Evolutionary conservation across 306 rosid genomes (phyloP), one percentile per base, ranked within the genome.

Genomic region (Prosopis cineraria): DNA sequence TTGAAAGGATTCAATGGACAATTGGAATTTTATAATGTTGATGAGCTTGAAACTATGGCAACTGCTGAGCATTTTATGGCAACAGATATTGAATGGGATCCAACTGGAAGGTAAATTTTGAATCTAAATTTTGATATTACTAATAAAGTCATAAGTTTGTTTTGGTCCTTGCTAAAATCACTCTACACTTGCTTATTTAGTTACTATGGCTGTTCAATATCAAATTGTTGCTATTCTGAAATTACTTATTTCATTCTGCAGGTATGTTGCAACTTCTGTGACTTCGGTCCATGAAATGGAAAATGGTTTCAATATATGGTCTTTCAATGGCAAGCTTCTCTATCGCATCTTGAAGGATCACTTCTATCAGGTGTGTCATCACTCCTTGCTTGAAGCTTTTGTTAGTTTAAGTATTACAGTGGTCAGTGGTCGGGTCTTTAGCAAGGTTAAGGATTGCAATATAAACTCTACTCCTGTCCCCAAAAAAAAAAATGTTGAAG

Each of bases 201-300:
- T 48, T 17, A 24, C 17, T n/a, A 1, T 62, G 3, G 70, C 30
- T 19, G 11, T 43, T 29, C 9, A 39, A 20, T 65, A 31, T 45
- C 74, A n/a, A 9, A 52, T 52, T 19, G 7, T 10, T 64, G 25
- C 16, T 19, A 9, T 34, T 19, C 24, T 36, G 40, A 33, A 62
- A 30, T 17, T 16, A 31, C 10, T 24, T 31, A 3, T 64, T 56
- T 84, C 37, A 72, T 59, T 29, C 62, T 82, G 22, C 74, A 92
- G 98, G 85, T 91, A 89, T 78, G 97, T 89, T 72, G 98, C 97
- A 76, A 94, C 94, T 78, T 78, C 97, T 39, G 97, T 91, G 67
- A 94, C 98, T 44, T 90, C 96, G 5, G 98, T 91, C 72, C 98
- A 90, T 74, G 98, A 94, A 87, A 94, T 94, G 98, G 98, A 94